Base-by-base conservation (phyloP, 116 monocot genomes). In the Papilionanthe hybrid region DNA sequence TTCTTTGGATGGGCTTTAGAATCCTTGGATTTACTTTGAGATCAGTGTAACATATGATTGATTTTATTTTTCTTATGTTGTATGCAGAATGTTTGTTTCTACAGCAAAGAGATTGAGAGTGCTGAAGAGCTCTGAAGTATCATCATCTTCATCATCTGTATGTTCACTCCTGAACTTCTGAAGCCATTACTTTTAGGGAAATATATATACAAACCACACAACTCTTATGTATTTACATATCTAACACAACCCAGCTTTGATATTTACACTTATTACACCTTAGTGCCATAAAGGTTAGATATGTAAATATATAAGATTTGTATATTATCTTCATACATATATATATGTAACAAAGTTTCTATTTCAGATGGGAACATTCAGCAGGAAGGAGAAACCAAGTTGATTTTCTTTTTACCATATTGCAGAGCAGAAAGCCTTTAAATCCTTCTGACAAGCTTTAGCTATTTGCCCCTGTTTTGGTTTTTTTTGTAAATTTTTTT, bases 41-140 rank as follows among this genome's bases (percentile, higher is more conserved):
- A 57, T n/a, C 1, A n/a, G 57, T 57, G 57, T 6, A 57, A n/a
- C 4, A 37, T 37, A 37, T 37, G 37, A 37, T 37, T 37, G 4
- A 63, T 25, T 63, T 30, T 37, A 28, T 37, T 71, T 71, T 17
- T 13, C 41, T 71, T 15, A 18, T 17, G 7, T 28, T 32, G 20
- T 19, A 60, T 81, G 76, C 87, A 95, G 95, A 19, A 93, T 93
- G 91, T 95, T 95, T 75, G 78, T 91, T 68, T 86, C 93, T 0
- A 89, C 85, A 0, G 95, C 85, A 0, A 95, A 91, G 87, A 88
- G 93, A 60, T 76, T 95, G 84, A 86, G 91, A 20, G 90, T 95
- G 50, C 74, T 93, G 76, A 95, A 86, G 80, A 95, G 72, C 68
- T 91, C 95, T 20, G 91, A 93, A 6, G 81, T 95, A 60, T 75